Conservation (phyloP, 768 basidiomycete species). For the Collybia sp. region DNA sequence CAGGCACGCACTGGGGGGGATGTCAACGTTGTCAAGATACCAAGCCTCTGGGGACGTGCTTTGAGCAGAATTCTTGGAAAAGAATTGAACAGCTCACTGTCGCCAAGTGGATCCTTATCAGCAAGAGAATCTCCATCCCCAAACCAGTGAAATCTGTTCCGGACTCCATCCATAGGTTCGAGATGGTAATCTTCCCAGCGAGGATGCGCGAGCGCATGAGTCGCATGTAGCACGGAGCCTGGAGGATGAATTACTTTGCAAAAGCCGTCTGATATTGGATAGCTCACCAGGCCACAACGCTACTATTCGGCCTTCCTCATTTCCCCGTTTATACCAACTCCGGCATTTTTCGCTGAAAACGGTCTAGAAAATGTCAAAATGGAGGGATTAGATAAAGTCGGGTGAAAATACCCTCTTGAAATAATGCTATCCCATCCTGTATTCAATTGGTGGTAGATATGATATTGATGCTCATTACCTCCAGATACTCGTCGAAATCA, state of each 20-base stretch:
- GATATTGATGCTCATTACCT: constrained; percentile 32
- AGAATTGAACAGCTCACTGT: constrained; percentile 19
- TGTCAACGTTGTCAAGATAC: too few relatives aligned
- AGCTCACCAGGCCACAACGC: constrained; percentile 55
- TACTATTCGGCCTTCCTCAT: constrained; percentile 51
- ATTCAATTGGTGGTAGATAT: too few relatives aligned
- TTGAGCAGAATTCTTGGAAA: too few relatives aligned
- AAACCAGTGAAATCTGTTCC: constrained; percentile 53
- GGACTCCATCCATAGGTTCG: constrained; percentile 34
- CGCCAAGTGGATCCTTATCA: constrained; percentile 30
- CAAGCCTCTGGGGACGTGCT: too few relatives aligned
- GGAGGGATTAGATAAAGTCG: background rate
- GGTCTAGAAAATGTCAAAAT: constrained; percentile 28
- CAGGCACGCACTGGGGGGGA: too few relatives aligned
- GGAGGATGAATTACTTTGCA: background rate
- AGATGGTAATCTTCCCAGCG: constrained; percentile 66
- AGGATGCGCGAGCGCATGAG: constrained; percentile 43
- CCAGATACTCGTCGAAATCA: constrained; percentile 58
- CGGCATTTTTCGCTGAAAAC: constrained; percentile 54
- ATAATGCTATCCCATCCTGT: too few relatives aligned
- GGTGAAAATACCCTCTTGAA: too few relatives aligned
- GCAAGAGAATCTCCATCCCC: constrained; percentile 54
- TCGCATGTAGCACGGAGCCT: constrained; percentile 52
- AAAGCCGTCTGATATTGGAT: background rate
- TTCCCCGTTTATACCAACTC: constrained; percentile 63